Evolutionary conservation across 345 rosid genomes (phyloP), one percentile per base, ranked within the genome.

Genomic region (Cardiospermum halicacabum): DNA sequence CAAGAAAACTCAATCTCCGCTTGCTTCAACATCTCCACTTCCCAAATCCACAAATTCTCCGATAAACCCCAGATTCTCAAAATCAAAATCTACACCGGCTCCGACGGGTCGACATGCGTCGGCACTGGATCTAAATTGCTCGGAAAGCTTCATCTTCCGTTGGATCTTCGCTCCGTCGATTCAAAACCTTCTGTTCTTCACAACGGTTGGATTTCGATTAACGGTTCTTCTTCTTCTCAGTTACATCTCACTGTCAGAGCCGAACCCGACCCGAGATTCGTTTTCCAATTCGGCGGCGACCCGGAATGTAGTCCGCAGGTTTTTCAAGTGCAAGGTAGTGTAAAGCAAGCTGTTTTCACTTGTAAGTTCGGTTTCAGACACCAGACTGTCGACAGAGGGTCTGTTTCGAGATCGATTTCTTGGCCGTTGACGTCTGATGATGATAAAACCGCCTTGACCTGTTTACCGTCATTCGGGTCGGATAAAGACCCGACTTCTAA

Each of bases 271-370:
- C 97, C 99, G 7, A 84, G 99, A 75, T 94, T 86, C 56, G 89
- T 91, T 24, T 91, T 94, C 53, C 89, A 80, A 72, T 94, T 88
- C 62, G 97, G 80, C 39, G 92, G 96, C 3, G 92, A 88, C 67
- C 96, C 99, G 0, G 99, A 87, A 82, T 87, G 97, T 26, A 94
- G 97, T 51, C 99, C 99, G 11, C 99, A 86, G 83, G 88, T 94
- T 57, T 91, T 88, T 31, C 99, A 87, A 71, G 92, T 94, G 40
- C 97, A 91, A 51, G 97, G 97, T 59, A 85, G 72, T 65, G 84
- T 80, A 7, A 88, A 76, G 59, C 97, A 94, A 62, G 92, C 99
- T 0, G 99, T 94, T 12, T 94, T 94, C 75, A 90, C 97, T 59
- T 91, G 97, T 91, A 94, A 94, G 66, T 94, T 94, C 72, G 84